Evolutionary conservation across 345 rosid genomes (phyloP).

Genomic region (Pistacia vera): DNA sequence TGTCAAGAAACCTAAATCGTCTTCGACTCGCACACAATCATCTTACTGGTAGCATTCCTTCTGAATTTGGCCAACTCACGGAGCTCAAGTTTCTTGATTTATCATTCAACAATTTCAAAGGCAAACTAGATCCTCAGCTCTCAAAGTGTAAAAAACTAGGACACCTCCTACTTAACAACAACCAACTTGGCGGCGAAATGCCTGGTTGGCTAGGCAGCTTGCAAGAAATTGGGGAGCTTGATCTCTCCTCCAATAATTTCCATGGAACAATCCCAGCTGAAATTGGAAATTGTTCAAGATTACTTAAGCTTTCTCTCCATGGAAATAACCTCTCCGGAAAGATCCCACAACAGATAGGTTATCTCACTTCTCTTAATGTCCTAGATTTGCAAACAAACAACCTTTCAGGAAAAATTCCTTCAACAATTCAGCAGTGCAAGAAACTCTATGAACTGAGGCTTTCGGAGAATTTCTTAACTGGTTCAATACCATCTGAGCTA

Average conservation of each 20-base stretch:
- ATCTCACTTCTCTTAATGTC: constrained; percentile 70
- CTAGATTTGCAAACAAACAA: constrained; percentile 73
- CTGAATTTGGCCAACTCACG: constrained; percentile 55
- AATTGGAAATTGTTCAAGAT: constrained; percentile 62
- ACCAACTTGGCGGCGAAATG: constrained; percentile 56
- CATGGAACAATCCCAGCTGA: constrained; percentile 61
- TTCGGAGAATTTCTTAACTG: constrained; percentile 62
- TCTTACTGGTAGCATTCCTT: constrained; percentile 65
- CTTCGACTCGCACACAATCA: constrained; percentile 73
- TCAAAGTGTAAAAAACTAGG: constrained; percentile 53
- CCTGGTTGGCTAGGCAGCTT: constrained; percentile 81
- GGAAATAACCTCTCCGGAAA: constrained; percentile 61
- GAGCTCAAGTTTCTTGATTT: constrained; percentile 72
- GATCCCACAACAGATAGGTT: constrained; percentile 71
- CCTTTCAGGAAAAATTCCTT: constrained; percentile 72
- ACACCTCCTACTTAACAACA: constrained; percentile 66
- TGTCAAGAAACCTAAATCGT: constrained; percentile 59
- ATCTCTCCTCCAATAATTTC: constrained; percentile 72
- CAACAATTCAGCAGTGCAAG: constrained; percentile 63
- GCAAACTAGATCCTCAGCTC: constrained; percentile 54
- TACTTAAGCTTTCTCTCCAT: constrained; percentile 72
- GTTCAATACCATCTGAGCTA: constrained; percentile 68
- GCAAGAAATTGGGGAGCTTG: constrained; percentile 71
- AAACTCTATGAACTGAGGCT: constrained; percentile 81
- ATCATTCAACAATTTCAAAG: constrained; percentile 66